phyloP scores from a whole-genome alignment of 257 asterid species.

The Nicotiana obtusifolia region DNA sequence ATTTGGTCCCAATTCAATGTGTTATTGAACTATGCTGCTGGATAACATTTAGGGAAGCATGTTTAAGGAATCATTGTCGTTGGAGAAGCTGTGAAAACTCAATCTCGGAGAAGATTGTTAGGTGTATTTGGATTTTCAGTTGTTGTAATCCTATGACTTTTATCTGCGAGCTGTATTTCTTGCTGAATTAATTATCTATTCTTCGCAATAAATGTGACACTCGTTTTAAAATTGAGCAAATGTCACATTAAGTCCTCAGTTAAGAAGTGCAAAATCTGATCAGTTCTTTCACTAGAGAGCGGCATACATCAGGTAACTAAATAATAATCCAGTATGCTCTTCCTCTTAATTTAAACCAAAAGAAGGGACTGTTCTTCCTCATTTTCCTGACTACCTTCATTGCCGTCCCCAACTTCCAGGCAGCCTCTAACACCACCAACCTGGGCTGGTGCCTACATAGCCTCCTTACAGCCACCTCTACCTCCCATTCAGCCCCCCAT shows the following conservation, averaged over 20 bases:
- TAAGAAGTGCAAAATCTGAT: neutral
- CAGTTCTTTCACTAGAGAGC: neutral
- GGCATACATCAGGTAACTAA: neutral
- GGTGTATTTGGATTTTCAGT: constrained; percentile 22
- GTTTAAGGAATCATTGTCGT: constrained; percentile 17
- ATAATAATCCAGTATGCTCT: neutral
- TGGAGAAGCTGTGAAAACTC: constrained; percentile 18
- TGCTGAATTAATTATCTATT: constrained; percentile 3
- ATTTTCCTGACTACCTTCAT: neutral
- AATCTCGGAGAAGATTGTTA: constrained; percentile 16
- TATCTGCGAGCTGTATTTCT: neutral
- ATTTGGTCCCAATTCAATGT: constrained; percentile 22
- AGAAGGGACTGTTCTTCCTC: neutral
- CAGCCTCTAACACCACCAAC: neutral
- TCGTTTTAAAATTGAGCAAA: neutral
- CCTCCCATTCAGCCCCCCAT: neutral
- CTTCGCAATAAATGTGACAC: neutral
- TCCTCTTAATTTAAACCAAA: neutral
- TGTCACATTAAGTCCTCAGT: neutral
- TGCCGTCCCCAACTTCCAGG: neutral
- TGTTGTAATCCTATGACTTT: constrained; percentile 9
- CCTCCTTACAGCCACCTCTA: neutral
- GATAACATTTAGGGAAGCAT: constrained; percentile 23
- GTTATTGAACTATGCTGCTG: constrained; percentile 25
- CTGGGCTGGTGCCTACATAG: neutral